Evolutionary conservation across 768 basidiomycete genomes (phyloP).

Genomic region (Mycena polygramma): DNA sequence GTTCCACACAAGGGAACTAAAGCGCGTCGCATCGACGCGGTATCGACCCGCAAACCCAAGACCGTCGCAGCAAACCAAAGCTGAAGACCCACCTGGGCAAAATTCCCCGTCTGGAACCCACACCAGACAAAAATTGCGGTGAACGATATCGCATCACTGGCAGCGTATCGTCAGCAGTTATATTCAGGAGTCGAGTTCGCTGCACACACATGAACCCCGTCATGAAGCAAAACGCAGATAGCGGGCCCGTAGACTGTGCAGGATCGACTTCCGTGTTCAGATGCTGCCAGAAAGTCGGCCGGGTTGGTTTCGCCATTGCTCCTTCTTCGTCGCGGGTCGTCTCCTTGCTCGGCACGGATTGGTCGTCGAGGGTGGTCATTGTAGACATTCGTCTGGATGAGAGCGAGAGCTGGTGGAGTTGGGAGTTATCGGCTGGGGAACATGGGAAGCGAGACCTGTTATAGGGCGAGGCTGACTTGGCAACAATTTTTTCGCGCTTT

Average conservation of each 20-base stretch:
- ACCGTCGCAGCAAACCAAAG: not conserved
- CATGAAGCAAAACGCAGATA: slow-evolving; percentile 82
- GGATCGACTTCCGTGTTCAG: slow-evolving; percentile 66
- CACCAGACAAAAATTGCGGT: slow-evolving; percentile 88
- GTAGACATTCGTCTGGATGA: slow-evolving; percentile 2
- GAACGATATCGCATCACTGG: slow-evolving; percentile 79
- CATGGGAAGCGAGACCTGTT: slow-evolving; percentile 15
- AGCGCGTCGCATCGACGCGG: too few species aligned
- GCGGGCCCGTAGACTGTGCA: slow-evolving; percentile 60
- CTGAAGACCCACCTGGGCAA: slow-evolving; percentile 64
- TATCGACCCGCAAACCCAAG: too few species aligned
- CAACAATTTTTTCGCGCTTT: not conserved
- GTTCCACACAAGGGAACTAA: too few species aligned
- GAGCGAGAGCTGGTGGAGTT: not conserved
- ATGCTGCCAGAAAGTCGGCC: slow-evolving; percentile 52
- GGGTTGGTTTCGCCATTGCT: slow-evolving; percentile 12
- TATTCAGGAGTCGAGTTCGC: not conserved
- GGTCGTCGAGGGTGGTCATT: slow-evolving; percentile 12
- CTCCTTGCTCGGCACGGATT: slow-evolving; percentile 5
- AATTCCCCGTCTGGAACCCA: slow-evolving; percentile 88
- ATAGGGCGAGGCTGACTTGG: slow-evolving; percentile 16
- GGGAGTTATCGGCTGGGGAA: not conserved
- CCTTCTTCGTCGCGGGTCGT: slow-evolving; percentile 7
- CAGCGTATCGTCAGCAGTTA: not conserved
- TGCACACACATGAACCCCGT: slow-evolving; percentile 78